A percentile compares a stretch with the other conserved stretches of the same genome.
phyloP scores from a whole-genome alignment of 2,329 filamentous ascomycete species.

The Aspergillus pseudoglaucus region DNA sequence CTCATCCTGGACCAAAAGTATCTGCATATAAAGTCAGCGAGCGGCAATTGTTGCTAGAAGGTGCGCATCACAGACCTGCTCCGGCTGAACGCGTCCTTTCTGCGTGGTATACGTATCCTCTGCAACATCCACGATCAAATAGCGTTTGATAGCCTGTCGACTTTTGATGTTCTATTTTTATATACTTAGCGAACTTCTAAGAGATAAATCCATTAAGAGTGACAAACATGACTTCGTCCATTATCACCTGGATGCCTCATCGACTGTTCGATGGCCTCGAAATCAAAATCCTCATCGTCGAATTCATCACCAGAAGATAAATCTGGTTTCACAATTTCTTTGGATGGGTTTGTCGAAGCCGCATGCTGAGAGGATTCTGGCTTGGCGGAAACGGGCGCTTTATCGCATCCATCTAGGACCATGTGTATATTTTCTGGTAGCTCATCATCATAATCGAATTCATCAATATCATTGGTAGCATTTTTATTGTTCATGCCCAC shows the following conservation, averaged over 20 bases:
- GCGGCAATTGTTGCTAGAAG: background rate
- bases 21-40: slow-evolving; percentile 43
- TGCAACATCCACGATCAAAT: slow-evolving; percentile 69
- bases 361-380: slow-evolving; percentile 6
- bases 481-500: slow-evolving; percentile 11
- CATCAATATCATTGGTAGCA: slow-evolving; percentile 41
- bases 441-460: slow-evolving; percentile 62
- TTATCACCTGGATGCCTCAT: slow-evolving; percentile 56
- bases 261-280: slow-evolving; percentile 56
- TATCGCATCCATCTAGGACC: slow-evolving; percentile 51
- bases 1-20: slow-evolving; percentile 77
- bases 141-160: slow-evolving; percentile 72
- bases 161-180: slow-evolving; percentile 61
- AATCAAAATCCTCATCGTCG: slow-evolving; percentile 60
- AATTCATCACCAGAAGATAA: slow-evolving; percentile 63
- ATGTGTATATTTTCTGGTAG: slow-evolving; percentile 54
- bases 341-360: slow-evolving; percentile 2
- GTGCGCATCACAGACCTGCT: slow-evolving; percentile 59
- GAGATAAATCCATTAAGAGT: slow-evolving; percentile 29
- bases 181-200: slow-evolving; percentile 54
- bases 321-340: slow-evolving; percentile 18
- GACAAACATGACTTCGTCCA: slow-evolving; percentile 62
- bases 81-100: slow-evolving; percentile 52
- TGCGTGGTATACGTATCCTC: slow-evolving; percentile 62
- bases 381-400: slow-evolving; percentile 19